These are phyloP conservation scores for Trichophyton mentagrophytes DNA, from an alignment of 2,329 filamentous ascomycete species.

Conservation along the genomic window DNA sequence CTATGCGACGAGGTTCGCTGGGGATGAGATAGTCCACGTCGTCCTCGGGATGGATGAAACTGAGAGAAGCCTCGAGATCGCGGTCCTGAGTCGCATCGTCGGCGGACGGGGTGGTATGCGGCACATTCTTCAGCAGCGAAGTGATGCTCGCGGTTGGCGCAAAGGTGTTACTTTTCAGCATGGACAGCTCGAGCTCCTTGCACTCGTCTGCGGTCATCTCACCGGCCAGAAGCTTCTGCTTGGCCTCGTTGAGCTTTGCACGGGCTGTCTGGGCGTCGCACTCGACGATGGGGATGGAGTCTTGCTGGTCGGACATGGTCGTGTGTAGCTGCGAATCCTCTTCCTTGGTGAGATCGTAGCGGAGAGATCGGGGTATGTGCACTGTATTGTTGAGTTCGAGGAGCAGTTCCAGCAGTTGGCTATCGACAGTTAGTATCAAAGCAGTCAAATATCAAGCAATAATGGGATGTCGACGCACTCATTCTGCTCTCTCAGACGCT, in stretches of 20 bases:
- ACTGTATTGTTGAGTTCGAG: constrained; percentile 77
- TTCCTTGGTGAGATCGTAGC: constrained; percentile 53
- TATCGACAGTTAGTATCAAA: constrained; percentile 26
- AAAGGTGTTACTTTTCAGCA: constrained; percentile 30
- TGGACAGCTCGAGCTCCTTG: constrained; percentile 25
- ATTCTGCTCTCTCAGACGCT: constrained; percentile 77
- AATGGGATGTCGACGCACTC: constrained; percentile 49
- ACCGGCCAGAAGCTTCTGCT: constrained; percentile 25
- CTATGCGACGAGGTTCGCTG: constrained; percentile 12
- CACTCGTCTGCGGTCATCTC: constrained; percentile 26
- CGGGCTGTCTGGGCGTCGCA: constrained; percentile 24
- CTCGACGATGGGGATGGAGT: constrained; percentile 21
- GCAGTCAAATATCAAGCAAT: not conserved
- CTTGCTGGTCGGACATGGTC: constrained; percentile 27
- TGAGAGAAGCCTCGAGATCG: constrained; percentile 24
- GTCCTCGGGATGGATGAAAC: constrained; percentile 34
- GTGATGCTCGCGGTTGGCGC: constrained; percentile 25
- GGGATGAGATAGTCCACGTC: constrained; percentile 29
- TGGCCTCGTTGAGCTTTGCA: constrained; percentile 29
- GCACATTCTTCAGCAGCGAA: constrained; percentile 20
- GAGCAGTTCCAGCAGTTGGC: constrained; percentile 76
- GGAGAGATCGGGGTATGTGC: constrained; percentile 61
- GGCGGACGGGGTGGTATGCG: constrained; percentile 20
- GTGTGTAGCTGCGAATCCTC: constrained; percentile 29
- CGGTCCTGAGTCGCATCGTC: constrained; percentile 11